phyloP scores from a whole-genome alignment of 2,329 filamentous ascomycete species.

The Diaporthe velutina region DNA sequence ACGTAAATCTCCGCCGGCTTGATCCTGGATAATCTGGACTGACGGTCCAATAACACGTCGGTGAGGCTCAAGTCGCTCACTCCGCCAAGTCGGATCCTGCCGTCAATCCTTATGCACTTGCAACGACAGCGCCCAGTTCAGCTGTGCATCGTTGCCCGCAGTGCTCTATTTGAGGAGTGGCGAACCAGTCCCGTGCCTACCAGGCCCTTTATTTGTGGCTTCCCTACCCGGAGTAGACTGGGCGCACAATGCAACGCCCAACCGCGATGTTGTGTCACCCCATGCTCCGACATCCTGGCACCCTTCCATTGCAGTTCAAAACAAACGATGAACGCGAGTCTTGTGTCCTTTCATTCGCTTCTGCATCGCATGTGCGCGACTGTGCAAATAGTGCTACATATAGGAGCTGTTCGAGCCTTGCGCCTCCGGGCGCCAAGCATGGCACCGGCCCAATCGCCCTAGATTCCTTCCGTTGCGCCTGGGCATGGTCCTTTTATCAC shows the following conservation, averaged over 20 bases:
- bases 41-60: constrained; percentile 5
- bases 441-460: neutral
- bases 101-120: neutral
- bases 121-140: neutral
- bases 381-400: constrained; percentile 12
- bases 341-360: neutral
- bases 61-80: constrained; percentile 8
- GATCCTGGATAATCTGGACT: constrained; percentile 26
- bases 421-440: neutral
- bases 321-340: neutral
- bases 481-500: neutral
- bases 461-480: neutral
- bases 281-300: neutral
- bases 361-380: neutral
- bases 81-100: constrained; percentile 22
- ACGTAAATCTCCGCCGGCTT: constrained; percentile 22
- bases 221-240: neutral
- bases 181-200: neutral
- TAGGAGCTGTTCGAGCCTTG: neutral
- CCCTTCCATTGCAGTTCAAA: neutral
- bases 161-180: constrained; percentile 1
- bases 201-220: neutral
- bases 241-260: neutral
- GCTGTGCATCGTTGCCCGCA: constrained; percentile 10
- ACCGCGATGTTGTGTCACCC: neutral